Evolutionary conservation across 2,329 filamentous ascomycete species (phyloP), one percentile per base, ranked within the genome.

Genomic region (Aspergillus aculeatus): DNA sequence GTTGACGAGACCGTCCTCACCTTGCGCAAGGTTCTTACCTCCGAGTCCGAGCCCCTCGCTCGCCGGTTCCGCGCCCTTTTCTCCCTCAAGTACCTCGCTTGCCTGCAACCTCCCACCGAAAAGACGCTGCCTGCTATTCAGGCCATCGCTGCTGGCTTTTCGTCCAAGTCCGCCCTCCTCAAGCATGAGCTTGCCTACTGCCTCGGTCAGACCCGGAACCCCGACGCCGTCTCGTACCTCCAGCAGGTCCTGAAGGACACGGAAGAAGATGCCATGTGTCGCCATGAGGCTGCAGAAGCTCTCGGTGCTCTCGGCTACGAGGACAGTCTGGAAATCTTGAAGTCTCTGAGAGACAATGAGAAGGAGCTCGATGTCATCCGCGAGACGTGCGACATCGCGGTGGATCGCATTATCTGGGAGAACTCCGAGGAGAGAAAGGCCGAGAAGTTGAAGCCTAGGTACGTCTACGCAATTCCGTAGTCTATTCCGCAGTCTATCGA

Each of bases 111-210:
- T 10, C 77, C 84, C 1, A 85, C 81, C 29, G 75, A 80, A 47
- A 78, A 86, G 65, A 84, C 83, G 0, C 79, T 87, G 7, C 86
- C 87, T 47, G 85, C 89, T 19, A 86, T 89, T 66, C 78, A 87
- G 66, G 93, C 95, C 47, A 99, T 99, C 68, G 92, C 94, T 2
- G 92, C 92, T 7, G 94, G 83, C 2, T 95, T 99, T 68, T 71
- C 81, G 0, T 96, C 94, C 3, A 88, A 90, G 0, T 98, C 94
- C 4, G 94, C 92, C 3, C 83, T 98, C 9, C 82, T 98, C 50
- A 98, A 98, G 81, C 95, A 99, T 77, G 95, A 99, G 75, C 84
- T 99, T 52, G 95, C 95, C 26, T 99, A 99, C 80, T 99, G 95
- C 73, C 84, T 99, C 2, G 95, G 95, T 7, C 95, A 99, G 79